These are phyloP conservation scores for Trichophyton equinum DNA, from an alignment of 2,329 filamentous ascomycete genomes.

Conservation along the genomic window DNA sequence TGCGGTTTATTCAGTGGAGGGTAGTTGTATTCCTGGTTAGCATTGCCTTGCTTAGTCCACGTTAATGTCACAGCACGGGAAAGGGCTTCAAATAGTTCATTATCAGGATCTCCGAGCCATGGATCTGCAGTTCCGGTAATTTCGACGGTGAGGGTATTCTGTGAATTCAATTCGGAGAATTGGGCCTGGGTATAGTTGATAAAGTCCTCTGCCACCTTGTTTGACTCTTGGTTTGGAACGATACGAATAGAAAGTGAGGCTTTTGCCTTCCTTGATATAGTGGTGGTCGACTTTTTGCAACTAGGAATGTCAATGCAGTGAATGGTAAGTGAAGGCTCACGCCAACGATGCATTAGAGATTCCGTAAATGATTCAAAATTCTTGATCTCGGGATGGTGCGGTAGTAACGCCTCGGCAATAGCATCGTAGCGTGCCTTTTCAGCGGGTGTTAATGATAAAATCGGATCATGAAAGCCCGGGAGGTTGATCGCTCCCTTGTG, in stretches of 20 bases:
- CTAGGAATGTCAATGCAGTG: conserved; percentile 89
- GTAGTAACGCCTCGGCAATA: conserved; percentile 64
- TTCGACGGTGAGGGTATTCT: conserved; percentile 66
- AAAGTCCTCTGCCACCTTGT: conserved; percentile 58
- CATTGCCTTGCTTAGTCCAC: conserved; percentile 47
- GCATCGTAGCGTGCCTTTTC: conserved; percentile 75
- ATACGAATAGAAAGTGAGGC: conserved; percentile 81
- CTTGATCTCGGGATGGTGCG: conserved; percentile 53
- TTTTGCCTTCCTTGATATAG: conserved; percentile 74
- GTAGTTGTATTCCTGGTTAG: conserved; percentile 24
- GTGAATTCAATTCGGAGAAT: conserved; percentile 63
- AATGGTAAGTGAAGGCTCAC: conserved; percentile 86
- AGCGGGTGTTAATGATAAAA: conserved; percentile 59
- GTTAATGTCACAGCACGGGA: conserved; percentile 73
- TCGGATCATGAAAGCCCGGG: conserved; percentile 76
- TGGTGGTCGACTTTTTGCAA: conserved; percentile 69
- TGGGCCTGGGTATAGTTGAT: conserved; percentile 54
- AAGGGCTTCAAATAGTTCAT: conserved; percentile 79
- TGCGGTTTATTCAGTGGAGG: conserved; percentile 18
- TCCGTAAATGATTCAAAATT: conserved; percentile 60
- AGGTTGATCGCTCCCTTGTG: conserved; percentile 69
- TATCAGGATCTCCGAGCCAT: conserved; percentile 85
- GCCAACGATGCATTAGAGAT: conserved; percentile 85
- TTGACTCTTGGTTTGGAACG: conserved; percentile 83
- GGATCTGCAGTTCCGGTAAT: conserved; percentile 92